Base-by-base conservation (phyloP, 176 grass and related monocot genomes). In the Saccharum officinarum region DNA sequence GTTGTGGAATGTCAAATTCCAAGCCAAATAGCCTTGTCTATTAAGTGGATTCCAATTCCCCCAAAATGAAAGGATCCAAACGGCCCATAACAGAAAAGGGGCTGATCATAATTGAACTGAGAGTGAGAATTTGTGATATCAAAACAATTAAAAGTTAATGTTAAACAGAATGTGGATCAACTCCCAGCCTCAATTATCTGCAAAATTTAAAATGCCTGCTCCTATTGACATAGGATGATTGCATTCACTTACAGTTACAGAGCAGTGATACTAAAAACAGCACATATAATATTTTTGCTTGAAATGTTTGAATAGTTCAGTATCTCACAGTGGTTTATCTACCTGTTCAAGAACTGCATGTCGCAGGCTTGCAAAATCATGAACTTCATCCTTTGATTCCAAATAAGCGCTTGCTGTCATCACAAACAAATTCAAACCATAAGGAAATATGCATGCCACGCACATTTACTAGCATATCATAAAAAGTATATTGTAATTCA, bases 261-360 rank as follows among this genome's bases (percentile, higher is more conserved):
- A 64, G 22, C 5, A 11, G 80, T 83, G 20, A 47, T 83, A 38
- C 28, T 23, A 44, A 83, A 77, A 85, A 77, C 34, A 49, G 7
- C 30, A 82, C 38, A 28, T 28, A 66, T 26, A 71, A 71, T 70
- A 81, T 25, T 2, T 54, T 54, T 83, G 61, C 52, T 63, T 49
- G 25, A 42, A 57, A 80, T 49, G 31, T 83, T 87, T 39, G 47
- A 79, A 69, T 60, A 74, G 23, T 83, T 57, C 75, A 75, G 49
- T 52, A 71, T 55, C 45, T 34, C 62, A 61, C 1, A 78, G 40
- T 42, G 64, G 67, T 44, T 80, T 40, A 83, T 80, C 62, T 88
- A 99, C 97, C 97, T 99, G 94, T 62, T 94, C 97, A 91, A 92
- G 72, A 91, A 84, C 87, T 67, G 92, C 84, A 80, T 92, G 91